Evolutionary conservation across 2,329 filamentous ascomycete species (phyloP).

Genomic region (Penicillium thymicola): DNA sequence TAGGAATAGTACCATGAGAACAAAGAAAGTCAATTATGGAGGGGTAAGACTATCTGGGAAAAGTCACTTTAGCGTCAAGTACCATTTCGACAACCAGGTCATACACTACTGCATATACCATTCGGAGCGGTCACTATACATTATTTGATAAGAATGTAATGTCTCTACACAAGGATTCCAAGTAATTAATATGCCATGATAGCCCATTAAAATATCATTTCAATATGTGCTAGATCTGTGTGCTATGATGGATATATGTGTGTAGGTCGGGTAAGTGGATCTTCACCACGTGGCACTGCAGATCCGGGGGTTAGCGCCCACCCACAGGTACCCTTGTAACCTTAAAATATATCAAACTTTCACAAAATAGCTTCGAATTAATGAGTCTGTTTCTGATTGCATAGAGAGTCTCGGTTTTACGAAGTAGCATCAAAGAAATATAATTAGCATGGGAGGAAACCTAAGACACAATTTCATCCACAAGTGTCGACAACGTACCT

Average conservation of each 20-base stretch:
- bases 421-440: no score
- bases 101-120: neutral
- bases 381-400: neutral
- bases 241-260: neutral
- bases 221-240: neutral
- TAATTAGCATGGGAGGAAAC: neutral
- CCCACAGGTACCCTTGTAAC: neutral
- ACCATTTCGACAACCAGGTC: neutral
- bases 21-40: neutral
- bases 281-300: neutral
- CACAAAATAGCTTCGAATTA: neutral
- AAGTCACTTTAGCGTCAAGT: neutral
- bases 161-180: neutral
- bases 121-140: neutral
- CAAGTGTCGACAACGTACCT: neutral
- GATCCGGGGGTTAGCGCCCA: conserved; percentile 1
- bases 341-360: neutral
- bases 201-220: neutral
- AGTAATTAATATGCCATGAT: neutral
- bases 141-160: neutral
- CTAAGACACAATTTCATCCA: neutral
- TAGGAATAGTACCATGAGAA: neutral
- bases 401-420: neutral
- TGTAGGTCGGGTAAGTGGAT: neutral
- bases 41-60: neutral